Base-by-base conservation (phyloP, 2,329 filamentous ascomycete species). In the Clarireedia hainanense region DNA sequence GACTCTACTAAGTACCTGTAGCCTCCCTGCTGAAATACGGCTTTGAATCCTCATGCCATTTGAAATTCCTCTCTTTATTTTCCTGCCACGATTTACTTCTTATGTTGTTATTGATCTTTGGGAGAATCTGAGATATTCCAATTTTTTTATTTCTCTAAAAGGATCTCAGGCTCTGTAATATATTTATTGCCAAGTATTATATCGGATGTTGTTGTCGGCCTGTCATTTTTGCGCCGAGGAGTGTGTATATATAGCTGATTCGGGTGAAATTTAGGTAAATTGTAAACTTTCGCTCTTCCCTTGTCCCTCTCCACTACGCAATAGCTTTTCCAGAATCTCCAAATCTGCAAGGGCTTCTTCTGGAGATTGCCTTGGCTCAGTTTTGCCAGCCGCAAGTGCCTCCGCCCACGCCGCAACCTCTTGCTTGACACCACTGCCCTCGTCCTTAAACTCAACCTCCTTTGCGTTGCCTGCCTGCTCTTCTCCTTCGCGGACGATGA, bases 251-350 rank as follows among this genome's bases (percentile, higher is more conserved):
- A 55, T 62, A 66, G 60, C 20, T 20, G 2, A 20, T 20, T 20
- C 20, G 20, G 20, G 20, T 20, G 2, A 20, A 20, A 20, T 20
- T 20, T 20, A 20, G 2, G 20, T 20, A 20, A 57, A 64, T 52
- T 59, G 49, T 60, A 65, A 61, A 47, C 36, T 58, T 42, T 64
- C 26, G 6, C 50, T 34, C 46, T 60, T 50, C 4, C 67, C 71
- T 40, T 68, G 63, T 10, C 57, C 61, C 52, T 69, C 68, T 20
- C 69, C 69, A 57, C 69, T 70, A 52, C 54, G 60, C 45, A 71
- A 50, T 65, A 71, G 67, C 52, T 67, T 65, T 56, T 68, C 65
- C 48, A 68, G 36, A 20, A 68, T 60, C 57, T 68, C 66, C 54
- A 68, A 57, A 58, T 67, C 66, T 5, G 63, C 65, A 34, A 68